Evolutionary conservation across 2,329 filamentous ascomycete species (phyloP), one percentile per base, ranked within the genome.

Genomic region (Graphilbum ipis-grandicollis): DNA sequence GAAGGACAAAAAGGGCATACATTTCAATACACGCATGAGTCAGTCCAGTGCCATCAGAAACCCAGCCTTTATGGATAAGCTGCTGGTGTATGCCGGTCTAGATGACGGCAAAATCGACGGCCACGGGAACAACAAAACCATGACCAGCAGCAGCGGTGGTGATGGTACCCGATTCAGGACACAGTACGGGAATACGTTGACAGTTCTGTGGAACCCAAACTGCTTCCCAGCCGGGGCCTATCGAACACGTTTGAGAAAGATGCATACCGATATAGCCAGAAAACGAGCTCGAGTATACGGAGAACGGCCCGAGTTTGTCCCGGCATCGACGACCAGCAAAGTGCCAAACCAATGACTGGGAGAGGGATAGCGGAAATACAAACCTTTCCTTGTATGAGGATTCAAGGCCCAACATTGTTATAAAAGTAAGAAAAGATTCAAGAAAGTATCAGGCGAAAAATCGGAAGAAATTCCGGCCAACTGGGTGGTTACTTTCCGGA

Each of bases 11-110:
- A 71, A 77, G 43, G 76, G 76, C 5, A 64, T 75, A 14, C 82
- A 90, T 55, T 88, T 88, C 63, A 86, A 90, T 52, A 63, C 73
- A 47, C 75, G 79, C 42, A 60, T 90, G 9, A 70, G 78, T 26
- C 65, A 66, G 39, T 79, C 76, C 1, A 57, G 68, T 1, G 71
- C 78, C 8, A 59, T 86, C 40, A 69, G 71, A 36, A 88, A 88
- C 50, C 82, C 82, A 3, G 70, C 68, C 31, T 59, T 86, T 37
- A 69, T 74, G 54, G 72, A 79, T 43, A 84, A 81, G 56, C 61
- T 88, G 38, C 65, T 84, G 59, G 65, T 62, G 19, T 86, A 83
- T 56, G 75, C 76, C 13, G 68, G 65, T 2, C 25, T 56, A 4
- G 48, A 60, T 26, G 17, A 5, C 9, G 30, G 17, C 21, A 23